Percentiles rank a stretch among this genome's conserved stretches.
Evolutionary conservation across 768 basidiomycete genomes (phyloP).

Genomic region (Amylocystis lapponica): DNA sequence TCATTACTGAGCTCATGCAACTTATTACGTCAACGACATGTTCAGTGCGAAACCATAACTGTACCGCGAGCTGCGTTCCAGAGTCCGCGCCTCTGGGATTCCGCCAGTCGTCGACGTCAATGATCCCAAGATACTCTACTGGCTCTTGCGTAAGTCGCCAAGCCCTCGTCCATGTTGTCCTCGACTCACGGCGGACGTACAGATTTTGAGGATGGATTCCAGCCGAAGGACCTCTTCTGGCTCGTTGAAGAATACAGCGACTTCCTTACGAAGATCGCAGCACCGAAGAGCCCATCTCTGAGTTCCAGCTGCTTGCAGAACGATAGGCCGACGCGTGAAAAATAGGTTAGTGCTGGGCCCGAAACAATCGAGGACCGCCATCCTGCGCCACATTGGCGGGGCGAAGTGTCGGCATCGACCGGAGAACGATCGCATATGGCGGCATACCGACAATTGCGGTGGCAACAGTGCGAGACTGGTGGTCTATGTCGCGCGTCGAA

Average conservation of each 20-base stretch:
- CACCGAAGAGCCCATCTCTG: neutral
- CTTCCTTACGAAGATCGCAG: neutral
- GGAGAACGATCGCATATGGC: too few relatives aligned
- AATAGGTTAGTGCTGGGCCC: too few relatives aligned
- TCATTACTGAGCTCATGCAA: neutral
- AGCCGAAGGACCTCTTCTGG: neutral
- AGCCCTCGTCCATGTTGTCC: too few relatives aligned
- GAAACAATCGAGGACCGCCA: too few relatives aligned
- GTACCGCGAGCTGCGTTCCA: neutral
- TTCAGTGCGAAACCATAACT: neutral
- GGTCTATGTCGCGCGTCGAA: too few relatives aligned
- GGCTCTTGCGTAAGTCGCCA: neutral
- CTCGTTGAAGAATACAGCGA: conserved; percentile 1
- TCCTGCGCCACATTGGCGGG: too few relatives aligned
- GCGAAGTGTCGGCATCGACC: too few relatives aligned
- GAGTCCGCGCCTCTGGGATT: neutral
- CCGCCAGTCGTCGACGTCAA: neutral
- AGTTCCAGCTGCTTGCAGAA: too few relatives aligned
- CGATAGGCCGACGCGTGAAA: too few relatives aligned
- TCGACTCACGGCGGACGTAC: too few relatives aligned
- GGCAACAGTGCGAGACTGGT: too few relatives aligned
- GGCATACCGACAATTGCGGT: too few relatives aligned
- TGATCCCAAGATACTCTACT: neutral
- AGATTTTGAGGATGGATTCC: neutral
- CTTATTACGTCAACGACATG: neutral